Base-by-base conservation (phyloP, 2,329 filamentous ascomycete species). In the Coniochaeta hoffmannii region DNA sequence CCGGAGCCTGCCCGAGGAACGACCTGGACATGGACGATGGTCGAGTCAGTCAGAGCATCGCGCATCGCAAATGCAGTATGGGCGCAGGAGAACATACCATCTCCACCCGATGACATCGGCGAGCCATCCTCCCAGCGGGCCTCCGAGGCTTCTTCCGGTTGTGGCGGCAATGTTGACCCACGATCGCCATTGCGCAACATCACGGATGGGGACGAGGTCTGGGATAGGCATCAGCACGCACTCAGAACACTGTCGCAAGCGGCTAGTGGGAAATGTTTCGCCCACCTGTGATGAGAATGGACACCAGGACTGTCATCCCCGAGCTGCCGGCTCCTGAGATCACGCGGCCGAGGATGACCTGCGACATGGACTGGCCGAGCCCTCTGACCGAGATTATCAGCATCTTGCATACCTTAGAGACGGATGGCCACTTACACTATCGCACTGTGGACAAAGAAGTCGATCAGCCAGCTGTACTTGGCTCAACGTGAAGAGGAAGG, bases 101-200 rank as follows among this genome's bases (percentile, higher is more conserved):
- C 85, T 71, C 85, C 85, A 88, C 15, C 85, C 85, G 12, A 87
- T 74, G 0, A 77, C 76, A 59, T 87, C 82, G 1, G 82, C 79
- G 1, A 87, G 66, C 62, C 75, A 80, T 2, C 85, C 85, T 1
- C 85, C 85, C 0, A 86, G 56, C 3, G 78, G 79, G 0, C 78
- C 79, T 1, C 79, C 79, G 0, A 81, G 61, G 46, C 76, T 79
- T 34, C 79, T 70, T 2, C 78, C 79, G 2, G 73, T 70, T 0
- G 79, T 81, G 11, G 76, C 73, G 11, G 76, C 73, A 0, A 82
- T 70, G 44, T 82, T 81, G 55, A 80, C 69, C 57, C 78, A 80
- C 11, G 76, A 74, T 52, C 78, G 72, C 79, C 79, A 83, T 1
- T 74, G 68, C 0, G 78, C 79, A 0, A 81, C 74, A 15, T 82